Evolutionary conservation across 2,329 filamentous ascomycete species (phyloP), one percentile per base, ranked within the genome.

Genomic region (Podosphaera fusca): DNA sequence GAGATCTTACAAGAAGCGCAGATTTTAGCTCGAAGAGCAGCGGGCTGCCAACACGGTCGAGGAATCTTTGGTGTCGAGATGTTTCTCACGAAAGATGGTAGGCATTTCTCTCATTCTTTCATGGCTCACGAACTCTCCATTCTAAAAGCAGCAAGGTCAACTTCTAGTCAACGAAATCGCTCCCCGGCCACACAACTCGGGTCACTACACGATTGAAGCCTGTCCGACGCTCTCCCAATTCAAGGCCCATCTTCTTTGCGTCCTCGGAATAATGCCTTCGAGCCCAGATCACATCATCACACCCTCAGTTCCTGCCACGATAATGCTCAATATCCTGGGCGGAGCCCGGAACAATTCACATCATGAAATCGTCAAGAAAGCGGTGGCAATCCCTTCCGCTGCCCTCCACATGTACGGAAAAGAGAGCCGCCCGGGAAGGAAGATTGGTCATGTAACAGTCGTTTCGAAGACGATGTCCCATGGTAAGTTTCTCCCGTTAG

Each of bases 1-100:
- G 69, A 73, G 1, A 74, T 84, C 45, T 77, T 78, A 59, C 69
- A 79, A 61, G 72, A 78, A 64, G 89, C 89, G 0, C 82, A 87
- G 66, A 76, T 81, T 47, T 75, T 95, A 0, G 92, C 89, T 0
- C 79, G 80, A 63, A 80, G 84, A 58, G 89, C 92, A 9, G 81
- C 95, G 30, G 76, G 78, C 47, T 83, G 80, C 55, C 84, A 98
- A 57, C 81, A 82, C 73, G 92, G 92, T 55, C 84, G 92, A 60
- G 92, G 92, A 61, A 86, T 95, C 36, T 98, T 95, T 69, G 92
- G 90, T 0, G 90, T 96, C 0, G 92, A 98, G 71, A 86, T 96
- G 81, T 98, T 98, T 70, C 71, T 96, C 2, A 77, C 89, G 9
- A 72, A 81, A 54, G 80, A 92, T 64, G 80, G 75, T 58, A 73